A percentile compares a stretch with the other conserved stretches of the same genome.
phyloP scores from a whole-genome alignment of 768 basidiomycete species.

The Astraeus odoratus region DNA sequence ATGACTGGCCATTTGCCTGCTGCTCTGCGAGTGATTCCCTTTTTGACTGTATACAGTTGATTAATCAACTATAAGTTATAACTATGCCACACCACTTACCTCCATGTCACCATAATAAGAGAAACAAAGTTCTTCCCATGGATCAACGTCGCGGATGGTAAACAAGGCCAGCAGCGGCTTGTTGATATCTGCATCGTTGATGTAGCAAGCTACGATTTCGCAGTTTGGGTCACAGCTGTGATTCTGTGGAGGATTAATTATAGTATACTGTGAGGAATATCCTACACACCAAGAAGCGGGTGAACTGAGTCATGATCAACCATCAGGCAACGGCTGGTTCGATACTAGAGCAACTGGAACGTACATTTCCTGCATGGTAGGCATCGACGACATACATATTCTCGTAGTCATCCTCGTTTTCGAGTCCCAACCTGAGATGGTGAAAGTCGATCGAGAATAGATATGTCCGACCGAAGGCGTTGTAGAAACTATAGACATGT shows the following conservation, averaged over 20 bases:
- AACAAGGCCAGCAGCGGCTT: constrained; percentile 69
- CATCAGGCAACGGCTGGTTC: not conserved
- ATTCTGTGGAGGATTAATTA: constrained; percentile 44
- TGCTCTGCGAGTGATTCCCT: constrained; percentile 12
- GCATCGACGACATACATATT: constrained; percentile 44
- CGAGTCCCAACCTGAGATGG: constrained; percentile 40
- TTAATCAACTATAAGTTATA: not conserved
- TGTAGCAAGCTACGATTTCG: constrained; percentile 61
- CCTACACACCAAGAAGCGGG: constrained; percentile 71
- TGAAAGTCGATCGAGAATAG: constrained; percentile 80
- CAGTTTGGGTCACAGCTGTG: constrained; percentile 91
- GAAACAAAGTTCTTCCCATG: constrained; percentile 70
- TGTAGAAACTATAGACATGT: constrained; percentile 49
- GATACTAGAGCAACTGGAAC: not conserved
- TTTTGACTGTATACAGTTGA: constrained; percentile 13
- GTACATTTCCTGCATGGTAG: not conserved
- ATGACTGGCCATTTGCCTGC: not conserved
- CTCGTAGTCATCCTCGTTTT: constrained; percentile 17
- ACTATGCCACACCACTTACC: constrained; percentile 15
- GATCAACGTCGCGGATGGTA: constrained; percentile 53
- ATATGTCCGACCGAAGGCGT: constrained; percentile 68
- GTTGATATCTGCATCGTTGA: constrained; percentile 66
- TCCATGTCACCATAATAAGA: constrained; percentile 60
- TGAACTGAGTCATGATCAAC: constrained; percentile 50
- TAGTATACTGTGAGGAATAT: not conserved